phyloP scores from a whole-genome alignment of 2,329 filamentous ascomycete genomes.

The Cordyceps militaris region DNA sequence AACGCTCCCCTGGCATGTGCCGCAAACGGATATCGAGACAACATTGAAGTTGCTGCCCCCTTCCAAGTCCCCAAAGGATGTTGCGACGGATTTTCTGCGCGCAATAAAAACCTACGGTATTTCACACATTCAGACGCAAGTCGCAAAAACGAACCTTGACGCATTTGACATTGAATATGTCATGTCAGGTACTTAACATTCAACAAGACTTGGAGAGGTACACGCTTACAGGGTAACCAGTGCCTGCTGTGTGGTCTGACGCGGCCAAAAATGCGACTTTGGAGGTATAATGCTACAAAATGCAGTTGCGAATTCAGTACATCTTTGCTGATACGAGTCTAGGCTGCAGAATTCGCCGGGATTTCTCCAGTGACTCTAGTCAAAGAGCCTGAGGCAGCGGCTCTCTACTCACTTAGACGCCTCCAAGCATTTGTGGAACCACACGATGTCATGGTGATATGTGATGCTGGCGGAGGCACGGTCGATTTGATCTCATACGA shows the following conservation, averaged over 20 bases:
- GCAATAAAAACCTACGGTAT: constrained; percentile 16
- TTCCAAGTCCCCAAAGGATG: constrained; percentile 11
- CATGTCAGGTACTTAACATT: constrained; percentile 13
- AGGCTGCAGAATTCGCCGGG: constrained; percentile 16
- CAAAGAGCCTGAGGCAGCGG: constrained; percentile 18
- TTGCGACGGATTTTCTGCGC: constrained; percentile 16
- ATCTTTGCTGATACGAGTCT: background rate
- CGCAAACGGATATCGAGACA: background rate
- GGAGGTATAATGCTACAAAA: constrained; percentile 4
- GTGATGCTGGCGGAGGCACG: constrained; percentile 23
- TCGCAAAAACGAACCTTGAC: constrained; percentile 11
- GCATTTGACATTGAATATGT: constrained; percentile 16
- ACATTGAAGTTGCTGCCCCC: constrained; percentile 11
- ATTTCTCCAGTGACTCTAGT: constrained; percentile 15
- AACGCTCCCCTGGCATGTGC: constrained; percentile 14
- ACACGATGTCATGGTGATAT: constrained; percentile 19
- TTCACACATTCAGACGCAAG: constrained; percentile 12
- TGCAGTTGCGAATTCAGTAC: background rate
- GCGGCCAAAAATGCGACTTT: constrained; percentile 16
- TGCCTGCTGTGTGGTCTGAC: constrained; percentile 18
- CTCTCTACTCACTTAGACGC: constrained; percentile 14
- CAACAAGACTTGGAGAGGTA: background rate
- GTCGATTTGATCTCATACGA: constrained; percentile 28
- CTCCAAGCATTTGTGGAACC: constrained; percentile 6
- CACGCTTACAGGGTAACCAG: background rate